These are phyloP conservation scores for Dentipellis fragilis DNA, from an alignment of 768 basidiomycete species.

Conservation along the genomic window DNA sequence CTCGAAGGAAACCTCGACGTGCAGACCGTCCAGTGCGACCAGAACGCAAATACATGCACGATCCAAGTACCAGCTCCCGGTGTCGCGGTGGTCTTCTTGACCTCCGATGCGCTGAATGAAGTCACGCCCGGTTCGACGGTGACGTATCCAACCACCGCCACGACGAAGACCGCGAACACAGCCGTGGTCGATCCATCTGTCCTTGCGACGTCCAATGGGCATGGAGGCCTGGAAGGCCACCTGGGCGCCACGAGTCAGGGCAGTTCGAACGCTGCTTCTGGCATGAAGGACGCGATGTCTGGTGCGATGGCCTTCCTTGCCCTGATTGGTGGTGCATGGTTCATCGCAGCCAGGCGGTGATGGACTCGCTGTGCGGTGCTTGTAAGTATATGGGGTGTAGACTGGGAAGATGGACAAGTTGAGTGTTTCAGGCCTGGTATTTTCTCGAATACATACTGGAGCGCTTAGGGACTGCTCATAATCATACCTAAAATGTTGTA, in stretches of 20 bases:
- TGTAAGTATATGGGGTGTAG: not conserved
- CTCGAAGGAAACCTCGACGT: conserved; percentile 45
- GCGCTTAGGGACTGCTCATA: too few species aligned
- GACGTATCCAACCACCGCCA: conserved; percentile 36
- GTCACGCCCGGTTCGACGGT: conserved; percentile 31
- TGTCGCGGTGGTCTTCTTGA: conserved; percentile 68
- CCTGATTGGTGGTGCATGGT: not conserved
- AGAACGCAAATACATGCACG: conserved; percentile 35
- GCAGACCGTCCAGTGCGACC: conserved; percentile 51
- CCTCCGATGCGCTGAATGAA: conserved; percentile 27
- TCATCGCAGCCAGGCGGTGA: not conserved
- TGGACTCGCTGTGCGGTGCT: not conserved
- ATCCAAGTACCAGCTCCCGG: conserved; percentile 60
- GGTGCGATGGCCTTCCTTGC: conserved; percentile 3
- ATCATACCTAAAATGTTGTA: too few species aligned
- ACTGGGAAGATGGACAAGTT: not conserved
- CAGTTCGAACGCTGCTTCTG: not conserved
- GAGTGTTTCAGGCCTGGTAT: too few species aligned
- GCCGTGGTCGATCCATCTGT: conserved; percentile 32
- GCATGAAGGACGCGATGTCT: not conserved
- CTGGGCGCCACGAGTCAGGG: not conserved
- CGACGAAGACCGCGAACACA: conserved; percentile 44
- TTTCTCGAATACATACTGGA: too few species aligned
- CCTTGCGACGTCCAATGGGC: not conserved
- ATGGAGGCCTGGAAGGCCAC: not conserved